These are phyloP conservation scores for Bacidia gigantensis DNA, from an alignment of 495 filamentous ascomycete genomes.

Conservation along the genomic window DNA sequence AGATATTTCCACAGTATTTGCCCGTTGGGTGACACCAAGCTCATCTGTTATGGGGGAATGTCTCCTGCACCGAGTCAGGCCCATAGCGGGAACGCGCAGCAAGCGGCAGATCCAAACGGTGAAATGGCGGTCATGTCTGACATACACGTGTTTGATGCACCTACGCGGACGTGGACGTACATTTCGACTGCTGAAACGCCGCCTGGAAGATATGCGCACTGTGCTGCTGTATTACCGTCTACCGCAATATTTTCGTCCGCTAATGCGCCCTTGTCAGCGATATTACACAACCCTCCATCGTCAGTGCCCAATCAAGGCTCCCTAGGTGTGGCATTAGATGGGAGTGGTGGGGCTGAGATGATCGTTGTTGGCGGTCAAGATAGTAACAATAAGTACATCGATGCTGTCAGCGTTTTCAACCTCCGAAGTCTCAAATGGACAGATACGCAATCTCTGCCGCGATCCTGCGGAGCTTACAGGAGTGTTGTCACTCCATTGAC, in stretches of 20 bases:
- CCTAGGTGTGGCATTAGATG: constrained; percentile 76
- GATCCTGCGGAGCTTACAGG: constrained; percentile 89
- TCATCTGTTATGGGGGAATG: constrained; percentile 98
- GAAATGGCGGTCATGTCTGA: constrained; percentile 91
- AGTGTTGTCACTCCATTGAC: constrained; percentile 83
- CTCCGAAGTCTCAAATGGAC: constrained; percentile 94
- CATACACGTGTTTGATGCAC: constrained; percentile 92
- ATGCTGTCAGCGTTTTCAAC: constrained; percentile 97
- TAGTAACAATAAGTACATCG: constrained; percentile 95
- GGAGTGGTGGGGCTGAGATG: constrained; percentile 90
- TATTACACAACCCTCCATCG: constrained; percentile 75
- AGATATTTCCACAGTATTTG: constrained; percentile 97
- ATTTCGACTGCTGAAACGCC: constrained; percentile 70
- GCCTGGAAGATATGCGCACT: constrained; percentile 92
- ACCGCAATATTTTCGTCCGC: constrained; percentile 73
- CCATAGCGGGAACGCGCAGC: constrained; percentile 25
- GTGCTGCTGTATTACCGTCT: constrained; percentile 82
- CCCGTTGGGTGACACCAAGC: constrained; percentile 79
- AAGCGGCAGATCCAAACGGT: constrained; percentile 36
- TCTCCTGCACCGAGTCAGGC: constrained; percentile 52
- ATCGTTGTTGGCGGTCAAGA: constrained; percentile 93
- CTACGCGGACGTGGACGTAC: constrained; percentile 69
- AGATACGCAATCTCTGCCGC: constrained; percentile 65
- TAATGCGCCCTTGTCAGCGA: constrained; percentile 67
- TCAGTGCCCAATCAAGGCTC: constrained; percentile 69